phyloP scores from a whole-genome alignment of 2,329 filamentous ascomycete species.

The Cladophialophora immunda region DNA sequence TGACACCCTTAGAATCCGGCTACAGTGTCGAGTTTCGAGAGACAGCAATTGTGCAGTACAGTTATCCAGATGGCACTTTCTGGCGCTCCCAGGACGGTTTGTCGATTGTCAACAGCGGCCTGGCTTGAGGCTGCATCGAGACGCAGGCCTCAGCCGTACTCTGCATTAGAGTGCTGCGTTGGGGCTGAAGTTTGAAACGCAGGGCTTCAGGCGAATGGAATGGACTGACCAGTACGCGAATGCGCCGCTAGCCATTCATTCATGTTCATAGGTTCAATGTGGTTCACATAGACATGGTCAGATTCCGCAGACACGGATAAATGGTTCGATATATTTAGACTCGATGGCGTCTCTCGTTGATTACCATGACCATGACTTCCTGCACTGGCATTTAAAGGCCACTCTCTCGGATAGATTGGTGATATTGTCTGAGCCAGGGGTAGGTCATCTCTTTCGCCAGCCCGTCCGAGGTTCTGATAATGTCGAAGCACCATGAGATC shows the following conservation, averaged over 20 bases:
- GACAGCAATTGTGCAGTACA: constrained; percentile 11
- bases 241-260: constrained; percentile 13
- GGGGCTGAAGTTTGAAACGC: not conserved
- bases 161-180: not conserved
- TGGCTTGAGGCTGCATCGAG: not conserved
- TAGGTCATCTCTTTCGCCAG: not conserved
- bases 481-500: constrained; percentile 23
- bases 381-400: not conserved
- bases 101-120: constrained; percentile 6
- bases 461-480: constrained; percentile 3
- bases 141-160: not conserved
- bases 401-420: not conserved
- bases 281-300: not conserved
- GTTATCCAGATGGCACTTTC: constrained; percentile 9
- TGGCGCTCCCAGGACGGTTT: constrained; percentile 6
- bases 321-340: not conserved
- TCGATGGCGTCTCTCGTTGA: not conserved
- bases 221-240: not conserved
- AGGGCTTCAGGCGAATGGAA: not conserved
- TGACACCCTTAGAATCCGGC: constrained; percentile 81
- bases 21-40: constrained; percentile 94
- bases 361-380: not conserved
- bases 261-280: constrained; percentile 9
- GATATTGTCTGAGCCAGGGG: not conserved
- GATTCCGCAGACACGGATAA: not conserved